Evolutionary conservation across 139 green algal species (phyloP).

Genomic region (Ettlia oleoabundans): DNA sequence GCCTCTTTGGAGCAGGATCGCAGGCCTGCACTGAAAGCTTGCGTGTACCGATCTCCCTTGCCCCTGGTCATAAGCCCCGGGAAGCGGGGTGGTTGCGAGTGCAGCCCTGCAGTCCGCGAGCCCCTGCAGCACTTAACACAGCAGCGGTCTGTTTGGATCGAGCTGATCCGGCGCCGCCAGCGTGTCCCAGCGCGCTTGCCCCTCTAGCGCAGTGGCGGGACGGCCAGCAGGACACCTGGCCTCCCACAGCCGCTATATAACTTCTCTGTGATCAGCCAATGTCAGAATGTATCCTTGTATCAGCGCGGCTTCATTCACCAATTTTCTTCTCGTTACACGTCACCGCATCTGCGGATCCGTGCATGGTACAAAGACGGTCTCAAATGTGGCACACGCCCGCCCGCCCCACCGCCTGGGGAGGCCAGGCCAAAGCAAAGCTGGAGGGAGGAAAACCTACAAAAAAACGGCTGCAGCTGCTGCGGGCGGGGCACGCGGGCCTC

Average conservation of each 20-base stretch:
- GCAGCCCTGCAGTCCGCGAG: too few relatives aligned
- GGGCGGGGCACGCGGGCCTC: neutral
- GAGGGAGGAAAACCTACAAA: neutral
- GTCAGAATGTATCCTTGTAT: neutral
- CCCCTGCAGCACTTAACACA: neutral
- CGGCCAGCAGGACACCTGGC: neutral
- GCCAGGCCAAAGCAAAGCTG: slow-evolving; percentile 13
- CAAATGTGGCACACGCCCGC: neutral
- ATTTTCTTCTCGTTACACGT: slow-evolving; percentile 8
- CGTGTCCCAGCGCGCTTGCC: too few relatives aligned
- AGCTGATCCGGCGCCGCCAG: too few relatives aligned
- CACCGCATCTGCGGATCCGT: neutral
- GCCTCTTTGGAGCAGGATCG: slow-evolving; percentile 12
- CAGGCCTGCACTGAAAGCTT: slow-evolving; percentile 27
- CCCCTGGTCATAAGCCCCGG: neutral
- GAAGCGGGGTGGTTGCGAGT: neutral
- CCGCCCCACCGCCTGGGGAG: neutral
- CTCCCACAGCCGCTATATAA: too few relatives aligned
- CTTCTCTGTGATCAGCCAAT: too few relatives aligned
- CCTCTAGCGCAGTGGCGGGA: neutral
- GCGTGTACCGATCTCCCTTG: slow-evolving; percentile 7
- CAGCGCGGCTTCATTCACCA: neutral
- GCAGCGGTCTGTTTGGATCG: neutral
- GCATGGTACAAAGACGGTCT: neutral
- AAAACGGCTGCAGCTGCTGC: slow-evolving; percentile 13